phyloP scores from a whole-genome alignment of 108 stramenopile species.

The Cyclotella baltica region DNA sequence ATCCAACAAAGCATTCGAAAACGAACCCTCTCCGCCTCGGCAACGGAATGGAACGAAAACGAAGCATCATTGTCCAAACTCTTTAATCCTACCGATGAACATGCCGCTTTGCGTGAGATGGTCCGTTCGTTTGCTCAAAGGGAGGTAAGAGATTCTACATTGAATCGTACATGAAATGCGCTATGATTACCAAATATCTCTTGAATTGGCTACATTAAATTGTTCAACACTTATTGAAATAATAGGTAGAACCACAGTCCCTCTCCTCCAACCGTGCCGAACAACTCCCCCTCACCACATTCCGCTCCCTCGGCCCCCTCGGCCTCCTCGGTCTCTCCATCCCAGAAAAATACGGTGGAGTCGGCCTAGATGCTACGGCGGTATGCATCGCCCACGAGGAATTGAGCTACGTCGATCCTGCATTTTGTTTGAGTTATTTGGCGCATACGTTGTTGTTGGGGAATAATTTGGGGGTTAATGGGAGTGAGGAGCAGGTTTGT shows the following conservation, averaged over 20 bases:
- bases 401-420: conserved; percentile 95
- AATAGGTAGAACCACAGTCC: conserved; percentile 97
- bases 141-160: conserved; percentile 49
- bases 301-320: conserved; percentile 88
- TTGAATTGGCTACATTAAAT: too few species aligned
- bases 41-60: background rate
- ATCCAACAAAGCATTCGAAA: background rate
- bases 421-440: conserved; percentile 96
- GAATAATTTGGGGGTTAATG: conserved; percentile 93
- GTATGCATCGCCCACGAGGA: conserved; percentile 89
- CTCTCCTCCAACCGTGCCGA: conserved; percentile 87
- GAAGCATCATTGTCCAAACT: conserved; percentile 35
- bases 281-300: conserved; percentile 88
- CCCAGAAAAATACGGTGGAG: conserved; percentile 91
- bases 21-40: background rate
- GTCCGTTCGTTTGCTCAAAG: conserved; percentile 78
- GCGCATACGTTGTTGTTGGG: conserved; percentile 91
- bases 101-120: conserved; percentile 88
- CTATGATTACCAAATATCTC: background rate
- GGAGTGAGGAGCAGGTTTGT: conserved; percentile 76
- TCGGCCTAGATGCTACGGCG: conserved; percentile 88
- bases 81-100: conserved; percentile 94
- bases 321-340: conserved; percentile 96
- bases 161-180: background rate
- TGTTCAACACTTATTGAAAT: conserved; percentile 26